These are phyloP conservation scores for Xerocomellus intermedius DNA, from an alignment of 768 basidiomycete species.

Conservation along the genomic window DNA sequence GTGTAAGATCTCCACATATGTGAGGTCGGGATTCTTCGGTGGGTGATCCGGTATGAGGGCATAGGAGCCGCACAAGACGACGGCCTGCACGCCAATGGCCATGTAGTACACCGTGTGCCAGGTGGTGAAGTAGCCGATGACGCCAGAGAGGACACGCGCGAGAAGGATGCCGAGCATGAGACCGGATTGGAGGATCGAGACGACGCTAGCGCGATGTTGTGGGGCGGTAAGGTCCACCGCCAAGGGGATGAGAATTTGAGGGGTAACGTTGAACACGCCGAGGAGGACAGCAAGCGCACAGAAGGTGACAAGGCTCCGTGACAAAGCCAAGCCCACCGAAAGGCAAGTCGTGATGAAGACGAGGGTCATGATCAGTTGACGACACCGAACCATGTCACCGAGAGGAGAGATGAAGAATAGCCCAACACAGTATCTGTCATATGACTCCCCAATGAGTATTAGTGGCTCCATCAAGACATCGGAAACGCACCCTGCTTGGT, in stretches of 20 bases:
- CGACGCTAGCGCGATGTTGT: conserved; percentile 17
- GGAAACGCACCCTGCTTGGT: conserved; percentile 58
- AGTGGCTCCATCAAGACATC: background rate
- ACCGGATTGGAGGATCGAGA: conserved; percentile 35
- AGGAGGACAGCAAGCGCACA: conserved; percentile 37
- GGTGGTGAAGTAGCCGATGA: conserved; percentile 40
- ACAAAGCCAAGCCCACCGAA: conserved; percentile 40
- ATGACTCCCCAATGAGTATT: background rate
- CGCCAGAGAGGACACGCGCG: conserved; percentile 35
- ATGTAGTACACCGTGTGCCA: conserved; percentile 45
- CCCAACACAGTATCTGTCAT: conserved; percentile 25
- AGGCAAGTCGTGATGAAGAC: conserved; percentile 34
- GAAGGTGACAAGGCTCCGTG: conserved; percentile 32
- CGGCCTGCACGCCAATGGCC: conserved; percentile 35
- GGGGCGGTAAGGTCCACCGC: conserved; percentile 44
- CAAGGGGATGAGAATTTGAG: conserved; percentile 41
- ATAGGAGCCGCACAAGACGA: conserved; percentile 32
- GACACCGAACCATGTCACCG: conserved; percentile 45
- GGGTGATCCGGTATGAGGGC: conserved; percentile 42
- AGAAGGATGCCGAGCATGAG: conserved; percentile 30
- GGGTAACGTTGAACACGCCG: conserved; percentile 40
- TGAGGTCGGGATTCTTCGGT: conserved; percentile 36
- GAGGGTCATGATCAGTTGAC: conserved; percentile 40
- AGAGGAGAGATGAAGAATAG: conserved; percentile 45
- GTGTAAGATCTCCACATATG: conserved; percentile 35